Percentiles rank a stretch among this genome's conserved stretches.
Conservation (phyloP, 2,329 filamentous ascomycete genomes). For the Monosporascus cannonballus region DNA sequence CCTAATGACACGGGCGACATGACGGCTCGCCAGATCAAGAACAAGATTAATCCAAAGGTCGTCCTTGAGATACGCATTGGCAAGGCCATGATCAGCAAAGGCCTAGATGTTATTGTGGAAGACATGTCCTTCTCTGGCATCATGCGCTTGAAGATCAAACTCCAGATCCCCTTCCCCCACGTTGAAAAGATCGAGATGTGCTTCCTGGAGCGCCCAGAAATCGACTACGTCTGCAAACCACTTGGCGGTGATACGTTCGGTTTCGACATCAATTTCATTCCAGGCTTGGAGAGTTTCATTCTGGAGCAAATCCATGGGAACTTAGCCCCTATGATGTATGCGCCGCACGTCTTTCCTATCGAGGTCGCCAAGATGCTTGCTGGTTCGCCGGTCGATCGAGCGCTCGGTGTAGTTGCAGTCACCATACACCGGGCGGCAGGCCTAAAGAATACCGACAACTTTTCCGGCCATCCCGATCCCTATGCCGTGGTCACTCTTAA, state of each 20-base stretch:
- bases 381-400: constrained; percentile 88
- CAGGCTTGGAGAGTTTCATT: constrained; percentile 88
- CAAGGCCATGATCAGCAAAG: constrained; percentile 95
- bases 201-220: constrained; percentile 80
- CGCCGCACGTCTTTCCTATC: constrained; percentile 94
- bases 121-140: constrained; percentile 94
- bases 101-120: constrained; percentile 93
- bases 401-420: constrained; percentile 87
- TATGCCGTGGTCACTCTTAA: constrained; percentile 85
- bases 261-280: constrained; percentile 99
- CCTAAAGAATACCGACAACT: constrained; percentile 92
- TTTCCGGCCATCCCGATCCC: constrained; percentile 85
- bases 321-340: constrained; percentile 95
- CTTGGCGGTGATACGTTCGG: constrained; percentile 91
- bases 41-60: constrained; percentile 95
- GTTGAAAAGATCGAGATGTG: constrained; percentile 93
- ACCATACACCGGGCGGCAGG: constrained; percentile 88
- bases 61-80: constrained; percentile 91
- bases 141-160: constrained; percentile 96
- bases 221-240: constrained; percentile 98
- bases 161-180: constrained; percentile 92
- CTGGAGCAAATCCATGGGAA: constrained; percentile 94
- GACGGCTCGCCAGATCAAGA: constrained; percentile 82
- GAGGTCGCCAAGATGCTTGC: constrained; percentile 98
- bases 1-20: constrained; percentile 91